Evolutionary conservation across 805 yeast genomes (phyloP).

Genomic region (Komagataella mondaviorum): DNA sequence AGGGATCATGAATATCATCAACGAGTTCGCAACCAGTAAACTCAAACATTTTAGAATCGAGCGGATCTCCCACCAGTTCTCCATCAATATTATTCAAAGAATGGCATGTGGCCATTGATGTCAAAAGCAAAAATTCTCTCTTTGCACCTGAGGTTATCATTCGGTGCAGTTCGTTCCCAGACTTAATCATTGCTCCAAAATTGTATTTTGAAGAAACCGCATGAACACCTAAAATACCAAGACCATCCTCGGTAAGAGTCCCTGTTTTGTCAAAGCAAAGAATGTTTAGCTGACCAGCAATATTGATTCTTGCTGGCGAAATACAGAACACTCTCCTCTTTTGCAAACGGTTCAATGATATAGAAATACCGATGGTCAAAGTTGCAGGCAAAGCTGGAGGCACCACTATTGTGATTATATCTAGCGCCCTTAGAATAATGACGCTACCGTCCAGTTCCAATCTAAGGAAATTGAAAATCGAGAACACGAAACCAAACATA

Average conservation of each 20-base stretch:
- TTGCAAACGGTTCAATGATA: constrained; percentile 71
- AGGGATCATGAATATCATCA: constrained; percentile 43
- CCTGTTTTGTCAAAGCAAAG: constrained; percentile 96
- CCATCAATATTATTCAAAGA: constrained; percentile 70
- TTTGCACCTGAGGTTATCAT: not conserved
- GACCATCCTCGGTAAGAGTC: constrained; percentile 91
- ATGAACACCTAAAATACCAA: constrained; percentile 60
- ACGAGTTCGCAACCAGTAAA: constrained; percentile 68
- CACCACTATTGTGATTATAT: constrained; percentile 89
- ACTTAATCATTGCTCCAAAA: constrained; percentile 11
- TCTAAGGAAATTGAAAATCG: constrained; percentile 70
- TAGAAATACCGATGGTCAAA: constrained; percentile 88
- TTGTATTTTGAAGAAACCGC: constrained; percentile 18
- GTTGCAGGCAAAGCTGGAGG: constrained; percentile 99
- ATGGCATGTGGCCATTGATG: constrained; percentile 68
- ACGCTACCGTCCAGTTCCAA: constrained; percentile 56
- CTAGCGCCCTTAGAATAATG: constrained; percentile 82
- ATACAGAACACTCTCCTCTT: constrained; percentile 69
- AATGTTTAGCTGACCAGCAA: constrained; percentile 90
- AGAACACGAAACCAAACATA: constrained; percentile 64
- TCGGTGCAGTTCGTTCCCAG: constrained; percentile 6
- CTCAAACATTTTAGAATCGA: constrained; percentile 87
- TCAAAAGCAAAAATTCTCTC: constrained; percentile 10
- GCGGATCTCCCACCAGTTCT: constrained; percentile 84
- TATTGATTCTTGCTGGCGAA: constrained; percentile 86